phyloP scores from a whole-genome alignment of 1,284 basidiomycete species.

The Apiotrichum montevideense region DNA sequence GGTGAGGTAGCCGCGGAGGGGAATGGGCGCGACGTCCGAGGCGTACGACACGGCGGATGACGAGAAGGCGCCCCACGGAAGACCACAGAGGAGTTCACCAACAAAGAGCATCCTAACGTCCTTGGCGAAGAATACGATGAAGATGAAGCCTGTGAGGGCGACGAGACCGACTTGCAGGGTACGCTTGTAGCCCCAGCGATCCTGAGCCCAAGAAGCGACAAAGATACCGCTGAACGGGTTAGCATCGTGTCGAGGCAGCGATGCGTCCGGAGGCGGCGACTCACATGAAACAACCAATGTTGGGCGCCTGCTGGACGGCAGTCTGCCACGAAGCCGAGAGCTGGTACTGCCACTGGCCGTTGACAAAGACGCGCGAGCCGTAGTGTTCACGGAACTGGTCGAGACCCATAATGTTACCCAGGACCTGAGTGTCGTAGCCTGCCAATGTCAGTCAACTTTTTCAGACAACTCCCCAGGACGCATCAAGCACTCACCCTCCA shows the following conservation, averaged over 20 bases:
- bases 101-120: conserved; percentile 16
- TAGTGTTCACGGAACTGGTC: conserved; percentile 12
- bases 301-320: conserved; percentile 14
- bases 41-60: conserved; percentile 33
- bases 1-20: conserved; percentile 39
- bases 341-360: not conserved
- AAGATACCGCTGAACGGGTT: conserved; percentile 19
- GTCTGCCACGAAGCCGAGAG: conserved; percentile 16
- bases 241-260: not conserved
- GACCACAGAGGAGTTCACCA: conserved; percentile 25
- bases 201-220: conserved; percentile 17
- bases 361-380: not conserved
- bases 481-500: conserved; percentile 1
- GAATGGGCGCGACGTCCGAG: conserved; percentile 40
- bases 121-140: conserved; percentile 43
- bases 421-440: conserved; percentile 13
- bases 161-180: conserved; percentile 30
- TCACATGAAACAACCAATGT: conserved; percentile 21
- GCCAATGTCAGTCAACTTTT: not conserved
- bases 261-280: conserved; percentile 2
- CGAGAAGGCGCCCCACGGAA: conserved; percentile 48
- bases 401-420: conserved; percentile 11
- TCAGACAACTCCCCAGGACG: not conserved
- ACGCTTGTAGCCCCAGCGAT: conserved; percentile 24
- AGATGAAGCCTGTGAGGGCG: conserved; percentile 26